Percentiles rank a stretch among this genome's conserved stretches.
Evolutionary conservation across 805 yeast genomes (phyloP).

Genomic region (Myxozyma lipomycoides): DNA sequence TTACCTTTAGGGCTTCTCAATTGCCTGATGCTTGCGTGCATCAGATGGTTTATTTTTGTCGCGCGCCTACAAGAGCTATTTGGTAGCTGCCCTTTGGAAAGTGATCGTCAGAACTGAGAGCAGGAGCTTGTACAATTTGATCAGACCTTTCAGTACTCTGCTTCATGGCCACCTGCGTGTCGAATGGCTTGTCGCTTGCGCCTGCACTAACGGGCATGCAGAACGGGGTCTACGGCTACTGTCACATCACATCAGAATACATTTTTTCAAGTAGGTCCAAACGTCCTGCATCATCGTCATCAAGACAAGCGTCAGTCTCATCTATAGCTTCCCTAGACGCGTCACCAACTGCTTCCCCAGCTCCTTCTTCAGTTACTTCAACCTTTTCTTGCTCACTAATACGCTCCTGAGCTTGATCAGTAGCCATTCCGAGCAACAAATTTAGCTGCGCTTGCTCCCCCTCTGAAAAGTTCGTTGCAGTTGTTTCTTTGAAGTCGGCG

Average conservation of each 20-base stretch:
- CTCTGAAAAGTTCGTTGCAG: background rate
- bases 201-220: background rate
- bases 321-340: background rate
- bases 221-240: background rate
- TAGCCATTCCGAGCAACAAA: background rate
- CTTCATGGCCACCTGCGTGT: background rate
- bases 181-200: background rate
- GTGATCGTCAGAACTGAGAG: too few species aligned
- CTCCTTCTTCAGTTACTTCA: background rate
- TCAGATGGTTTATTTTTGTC: too few species aligned
- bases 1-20: too few species aligned
- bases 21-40: too few species aligned
- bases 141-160: background rate
- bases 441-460: background rate
- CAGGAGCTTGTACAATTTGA: background rate
- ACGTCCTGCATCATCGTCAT: background rate
- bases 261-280: background rate
- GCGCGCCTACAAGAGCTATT: too few species aligned
- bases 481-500: background rate
- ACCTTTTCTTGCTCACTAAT: too few species aligned
- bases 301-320: background rate
- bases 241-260: background rate
- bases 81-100: too few species aligned
- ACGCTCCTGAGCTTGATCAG: too few species aligned
- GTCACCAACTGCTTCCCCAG: background rate